Evolutionary conservation across 1,284 basidiomycete genomes (phyloP), one percentile per base, ranked within the genome.

Genomic region (Lignosus rhinocerotis): DNA sequence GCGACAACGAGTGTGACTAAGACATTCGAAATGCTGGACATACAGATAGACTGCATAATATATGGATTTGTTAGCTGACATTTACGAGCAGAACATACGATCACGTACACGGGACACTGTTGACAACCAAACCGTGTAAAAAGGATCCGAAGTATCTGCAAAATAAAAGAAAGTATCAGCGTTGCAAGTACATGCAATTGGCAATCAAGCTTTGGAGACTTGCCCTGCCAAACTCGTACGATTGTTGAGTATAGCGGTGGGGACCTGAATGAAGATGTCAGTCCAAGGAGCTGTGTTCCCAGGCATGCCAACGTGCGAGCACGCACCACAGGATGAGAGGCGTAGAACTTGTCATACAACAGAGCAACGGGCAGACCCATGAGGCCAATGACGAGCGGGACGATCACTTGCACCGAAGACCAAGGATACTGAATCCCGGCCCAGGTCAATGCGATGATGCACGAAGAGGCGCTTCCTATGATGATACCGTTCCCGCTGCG

Each of bases 141-240:
- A 73, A 72, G 3, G 72, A 72, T 9, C 62, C 66, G 19, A 61
- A 31, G 38, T 58, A 66, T 32, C 59, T 64, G 44, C 17, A 14
- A 1, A 17, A 11, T 8, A 12, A 39, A 10, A 7, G 43, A 1
- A 14, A 30, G 11, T 19, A n/a, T 58, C 5, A 25, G 17, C 12
- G 34, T 9, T 14, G 16, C 21, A 21, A 31, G 32, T 39, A 42
- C 25, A 21, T 32, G 25, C 21, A 10, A 9, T 11, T 25, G 34
- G 25, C 21, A 10, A 9, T 11, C 38, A 41, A 6, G 5, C n/a
- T 14, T 9, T 16, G 2, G 3, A 14, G 31, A 58, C 67, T 51
- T 39, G 65, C 67, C 74, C 74, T 44, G 61, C 66, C 10, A 74
- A 39, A 30, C 66, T 71, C 6, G 73, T 74, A 9, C 71, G 47